Conservation (phyloP, 305 asterid species). For the Fraxinus nigra region DNA sequence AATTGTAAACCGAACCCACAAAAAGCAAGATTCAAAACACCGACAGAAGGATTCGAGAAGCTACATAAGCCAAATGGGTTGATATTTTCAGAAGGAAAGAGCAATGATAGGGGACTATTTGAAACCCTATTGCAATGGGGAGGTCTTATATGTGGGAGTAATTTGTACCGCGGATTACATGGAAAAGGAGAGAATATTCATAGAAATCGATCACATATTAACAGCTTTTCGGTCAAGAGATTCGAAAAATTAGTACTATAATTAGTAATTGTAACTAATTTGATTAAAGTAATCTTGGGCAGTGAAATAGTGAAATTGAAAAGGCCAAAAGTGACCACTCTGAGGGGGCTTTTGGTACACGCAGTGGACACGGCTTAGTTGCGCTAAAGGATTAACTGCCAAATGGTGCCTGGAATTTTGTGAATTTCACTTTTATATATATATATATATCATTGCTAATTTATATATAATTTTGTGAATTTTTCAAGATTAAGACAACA, state of each 20-base stretch:
- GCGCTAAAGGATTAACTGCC: neutral
- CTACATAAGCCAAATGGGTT: slow-evolving; percentile 1
- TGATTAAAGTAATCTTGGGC: neutral
- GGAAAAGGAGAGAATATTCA: slow-evolving; percentile 15
- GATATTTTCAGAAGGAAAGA: slow-evolving; percentile 1
- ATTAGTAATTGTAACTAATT: neutral
- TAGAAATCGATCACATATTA: neutral
- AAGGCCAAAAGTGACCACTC: neutral
- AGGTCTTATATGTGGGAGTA: slow-evolving; percentile 25
- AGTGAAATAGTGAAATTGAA: neutral
- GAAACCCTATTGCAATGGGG: slow-evolving; percentile 37
- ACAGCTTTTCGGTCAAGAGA: neutral
- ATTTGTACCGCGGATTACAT: slow-evolving; percentile 35
- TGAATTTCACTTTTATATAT: neutral
- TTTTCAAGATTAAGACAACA: neutral
- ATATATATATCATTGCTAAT: too few species aligned
- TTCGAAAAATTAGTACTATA: neutral
- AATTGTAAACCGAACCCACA: neutral
- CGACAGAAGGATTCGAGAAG: slow-evolving; percentile 5
- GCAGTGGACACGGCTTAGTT: neutral
- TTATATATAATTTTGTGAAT: too few species aligned
- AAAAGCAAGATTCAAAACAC: slow-evolving; percentile 13
- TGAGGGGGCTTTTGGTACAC: neutral
- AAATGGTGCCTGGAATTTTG: neutral
- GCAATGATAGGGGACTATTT: slow-evolving; percentile 27